Percentiles rank a stretch among this genome's conserved stretches.
These are phyloP conservation scores for Neofusicoccum sp. DNA, from an alignment of 2,329 filamentous ascomycete genomes.

Conservation along the genomic window DNA sequence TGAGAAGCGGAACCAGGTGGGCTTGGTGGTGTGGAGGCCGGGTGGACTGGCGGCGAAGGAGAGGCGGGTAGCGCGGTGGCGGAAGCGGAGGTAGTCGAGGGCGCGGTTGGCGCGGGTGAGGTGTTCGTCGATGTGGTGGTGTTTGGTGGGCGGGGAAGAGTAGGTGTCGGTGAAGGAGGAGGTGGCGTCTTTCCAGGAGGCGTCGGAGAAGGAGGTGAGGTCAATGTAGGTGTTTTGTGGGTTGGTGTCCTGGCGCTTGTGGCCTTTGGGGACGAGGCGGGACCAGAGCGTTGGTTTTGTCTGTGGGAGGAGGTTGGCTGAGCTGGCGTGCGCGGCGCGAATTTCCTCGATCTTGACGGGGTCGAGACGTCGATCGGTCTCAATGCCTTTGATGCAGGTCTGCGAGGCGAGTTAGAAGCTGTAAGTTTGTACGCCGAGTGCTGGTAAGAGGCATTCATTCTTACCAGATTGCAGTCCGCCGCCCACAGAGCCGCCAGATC, in stretches of 20 bases:
- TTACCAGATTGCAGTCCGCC: no score
- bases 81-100: constrained; percentile 4
- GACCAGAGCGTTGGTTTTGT: not conserved
- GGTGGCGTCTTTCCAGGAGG: not conserved
- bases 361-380: no score
- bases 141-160: not conserved
- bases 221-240: not conserved
- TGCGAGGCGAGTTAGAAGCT: no score
- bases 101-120: constrained; percentile 8
- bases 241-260: no score
- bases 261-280: constrained; percentile 5
- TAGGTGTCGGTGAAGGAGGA: no score
- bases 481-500: constrained; percentile 23
- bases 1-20: not conserved
- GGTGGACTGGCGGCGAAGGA: not conserved
- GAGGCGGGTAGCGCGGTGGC: not conserved
- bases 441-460: no score
- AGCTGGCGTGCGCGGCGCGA: no score
- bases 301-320: no score
- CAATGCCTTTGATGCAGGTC: no score
- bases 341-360: no score
- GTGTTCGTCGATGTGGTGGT: not conserved
- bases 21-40: not conserved
- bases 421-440: no score
- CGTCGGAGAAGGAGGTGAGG: not conserved